Base-by-base conservation (phyloP, 345 rosid genomes). In the Noccaea bulbosa region DNA sequence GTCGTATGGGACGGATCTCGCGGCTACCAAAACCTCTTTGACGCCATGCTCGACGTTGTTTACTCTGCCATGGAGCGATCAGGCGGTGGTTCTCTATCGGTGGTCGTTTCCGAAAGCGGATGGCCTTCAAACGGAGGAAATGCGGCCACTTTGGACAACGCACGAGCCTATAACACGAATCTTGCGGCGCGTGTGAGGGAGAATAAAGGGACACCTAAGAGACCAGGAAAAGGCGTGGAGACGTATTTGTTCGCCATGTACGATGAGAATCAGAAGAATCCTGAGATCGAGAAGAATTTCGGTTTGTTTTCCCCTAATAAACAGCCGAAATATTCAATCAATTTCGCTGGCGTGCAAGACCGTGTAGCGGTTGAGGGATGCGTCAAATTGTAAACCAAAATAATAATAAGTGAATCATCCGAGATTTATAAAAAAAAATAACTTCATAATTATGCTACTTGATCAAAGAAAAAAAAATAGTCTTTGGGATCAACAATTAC, bases 281-380 rank as follows among this genome's bases (percentile, higher is more conserved):
- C 76, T 10, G 81, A 69, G 33, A 11, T 12, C 0, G 81, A 78
- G 69, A 69, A 78, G 62, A 30, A 74, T 8, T 78, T 69, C 30
- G 81, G 81, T 40, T 9, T 78, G 56, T 74, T 78, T 60, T 74
- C 16, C 5, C 81, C 81, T 2, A 69, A 74, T 24, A 78, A 78
- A 34, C 72, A 74, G 12, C 65, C 67, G 0, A 70, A 75, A 3
- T 62, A 38, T 24, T 39, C 41, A 32, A 56, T 74, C 46, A 10
- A 27, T 0, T 76, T 76, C 74, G 15, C 74, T 8, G 66, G 10
- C 35, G 51, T 17, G 40, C 68, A 70, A n/a, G 68, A 20, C 5
- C 51, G 66, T 32, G 1, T 6, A 8, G 77, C 47, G 11, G 33
- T 73, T n/a, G 78, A 68, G 67, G 45, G 64, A 69, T 34, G 48